Base-by-base conservation (phyloP, 306 rosid genomes). In the Prunus padus region DNA sequence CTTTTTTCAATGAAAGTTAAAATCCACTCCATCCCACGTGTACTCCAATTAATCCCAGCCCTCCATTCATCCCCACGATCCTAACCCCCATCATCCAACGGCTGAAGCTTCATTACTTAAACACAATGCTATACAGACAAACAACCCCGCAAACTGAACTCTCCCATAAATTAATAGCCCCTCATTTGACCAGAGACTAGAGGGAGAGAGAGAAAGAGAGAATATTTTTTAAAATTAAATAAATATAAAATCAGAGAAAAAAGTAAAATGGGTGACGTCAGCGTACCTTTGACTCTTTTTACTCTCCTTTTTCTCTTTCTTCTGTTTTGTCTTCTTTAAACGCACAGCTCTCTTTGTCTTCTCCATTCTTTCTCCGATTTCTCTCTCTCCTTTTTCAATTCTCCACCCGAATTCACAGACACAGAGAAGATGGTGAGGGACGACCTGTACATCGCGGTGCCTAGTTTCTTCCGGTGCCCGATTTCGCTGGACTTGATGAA, bases 401-500 rank as follows among this genome's bases (percentile, higher is more conserved):
- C 59, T 28, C 51, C 69, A 0, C 40, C 78, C 68, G 61, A 50
- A 65, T 26, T 61, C 66, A 49, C 22, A 72, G 30, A 54, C 46
- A 5, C 57, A 4, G 18, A 57, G 69, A 72, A 51, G 67, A 88
- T 90, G 98, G 90, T 85, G 31, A 90, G 85, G 73, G 98, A 92
- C 75, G 96, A 90, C 69, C 84, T 89, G 5, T 89, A 51, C 86
- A 82, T 95, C 68, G 81, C 89, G 12, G 86, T 92, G 49, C 97
- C 97, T 12, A 92, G 85, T 79, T 84, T 89, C 51, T 95, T 95
- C 83, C 79, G 91, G 50, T 95, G 99, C 26, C 99, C 99, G 3
- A 95, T 95, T 28, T 89, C 97, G 0, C 87, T 92, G 0, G 99
- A 95, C 73, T 87, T 95, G 23, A 95, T 95, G 99, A 89, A 84